These are phyloP conservation scores for Chalciporus piperatoides DNA, from an alignment of 1,284 basidiomycete genomes.

Conservation along the genomic window DNA sequence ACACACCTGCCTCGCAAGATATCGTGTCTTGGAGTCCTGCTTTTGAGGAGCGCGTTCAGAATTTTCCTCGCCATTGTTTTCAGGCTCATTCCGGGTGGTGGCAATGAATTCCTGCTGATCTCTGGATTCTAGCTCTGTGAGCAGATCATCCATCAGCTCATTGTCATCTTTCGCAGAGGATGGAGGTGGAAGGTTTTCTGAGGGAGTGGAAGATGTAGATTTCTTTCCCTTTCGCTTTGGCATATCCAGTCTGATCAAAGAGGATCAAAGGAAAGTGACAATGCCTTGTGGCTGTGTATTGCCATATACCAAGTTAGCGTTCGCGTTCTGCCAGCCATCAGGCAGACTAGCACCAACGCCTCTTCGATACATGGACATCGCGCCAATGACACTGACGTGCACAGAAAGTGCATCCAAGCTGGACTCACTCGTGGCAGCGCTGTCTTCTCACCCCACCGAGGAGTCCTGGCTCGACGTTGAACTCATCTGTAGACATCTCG, in stretches of 20 bases:
- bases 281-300: neutral
- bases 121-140: constrained; percentile 66
- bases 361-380: constrained; percentile 23
- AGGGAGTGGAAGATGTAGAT: constrained; percentile 27
- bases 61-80: constrained; percentile 38
- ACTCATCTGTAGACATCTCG: constrained; percentile 50
- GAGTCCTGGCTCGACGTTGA: constrained; percentile 53
- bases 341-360: neutral
- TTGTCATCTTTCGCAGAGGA: constrained; percentile 38
- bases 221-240: constrained; percentile 52
- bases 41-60: constrained; percentile 40
- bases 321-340: too few species aligned
- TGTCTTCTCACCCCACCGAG: constrained; percentile 35
- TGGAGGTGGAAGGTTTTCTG: constrained; percentile 25
- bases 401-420: constrained; percentile 29
- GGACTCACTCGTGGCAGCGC: constrained; percentile 32
- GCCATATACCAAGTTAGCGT: too few species aligned
- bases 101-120: constrained; percentile 49
- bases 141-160: constrained; percentile 65
- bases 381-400: constrained; percentile 18
- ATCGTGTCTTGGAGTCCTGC: constrained; percentile 68
- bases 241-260: constrained; percentile 28
- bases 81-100: constrained; percentile 47
- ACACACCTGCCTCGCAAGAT: constrained; percentile 75
- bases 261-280: neutral